Conservation (phyloP, 2,329 filamentous ascomycete genomes). For the Pleomassaria siparia region DNA sequence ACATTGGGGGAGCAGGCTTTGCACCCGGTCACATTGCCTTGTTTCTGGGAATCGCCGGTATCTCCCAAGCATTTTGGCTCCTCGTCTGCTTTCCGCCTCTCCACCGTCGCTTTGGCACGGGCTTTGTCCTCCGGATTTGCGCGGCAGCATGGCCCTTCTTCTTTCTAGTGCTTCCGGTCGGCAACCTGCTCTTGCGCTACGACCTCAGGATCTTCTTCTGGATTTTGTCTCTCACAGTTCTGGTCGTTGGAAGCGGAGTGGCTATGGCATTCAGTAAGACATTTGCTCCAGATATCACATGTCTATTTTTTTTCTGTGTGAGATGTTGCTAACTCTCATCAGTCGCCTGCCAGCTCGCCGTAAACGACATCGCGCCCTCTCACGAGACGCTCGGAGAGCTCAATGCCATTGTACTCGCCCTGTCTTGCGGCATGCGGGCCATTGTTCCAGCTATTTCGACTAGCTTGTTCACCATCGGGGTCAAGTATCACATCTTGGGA, state of each 20-base stretch:
- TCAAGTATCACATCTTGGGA: conserved; percentile 60
- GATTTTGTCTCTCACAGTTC: conserved; percentile 47
- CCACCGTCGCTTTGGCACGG: conserved; percentile 67
- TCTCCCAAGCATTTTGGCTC: conserved; percentile 70
- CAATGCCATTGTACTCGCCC: conserved; percentile 68
- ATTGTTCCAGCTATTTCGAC: conserved; percentile 67
- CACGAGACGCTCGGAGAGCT: conserved; percentile 67
- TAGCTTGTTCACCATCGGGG: conserved; percentile 68
- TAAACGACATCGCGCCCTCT: conserved; percentile 73
- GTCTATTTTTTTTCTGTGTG: no score
- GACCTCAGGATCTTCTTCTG: conserved; percentile 58
- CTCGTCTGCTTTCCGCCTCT: conserved; percentile 69
- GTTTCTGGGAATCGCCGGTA: conserved; percentile 65
- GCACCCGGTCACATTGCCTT: conserved; percentile 63
- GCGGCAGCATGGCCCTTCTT: conserved; percentile 64
- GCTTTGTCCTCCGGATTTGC: conserved; percentile 63
- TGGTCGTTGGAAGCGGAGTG: conserved; percentile 63
- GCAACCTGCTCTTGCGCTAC: conserved; percentile 59
- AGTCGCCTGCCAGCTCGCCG: conserved; percentile 67
- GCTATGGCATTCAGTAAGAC: conserved; percentile 65
- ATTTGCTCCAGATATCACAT: no score
- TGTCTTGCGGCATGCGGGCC: conserved; percentile 63
- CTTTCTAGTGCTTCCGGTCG: conserved; percentile 57
- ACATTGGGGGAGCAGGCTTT: conserved; percentile 67
- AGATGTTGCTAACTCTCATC: conserved; percentile 1